Evolutionary conservation across 371 early-diverging fungal species (phyloP).

Genomic region (Syncephalastrum racemosum): DNA sequence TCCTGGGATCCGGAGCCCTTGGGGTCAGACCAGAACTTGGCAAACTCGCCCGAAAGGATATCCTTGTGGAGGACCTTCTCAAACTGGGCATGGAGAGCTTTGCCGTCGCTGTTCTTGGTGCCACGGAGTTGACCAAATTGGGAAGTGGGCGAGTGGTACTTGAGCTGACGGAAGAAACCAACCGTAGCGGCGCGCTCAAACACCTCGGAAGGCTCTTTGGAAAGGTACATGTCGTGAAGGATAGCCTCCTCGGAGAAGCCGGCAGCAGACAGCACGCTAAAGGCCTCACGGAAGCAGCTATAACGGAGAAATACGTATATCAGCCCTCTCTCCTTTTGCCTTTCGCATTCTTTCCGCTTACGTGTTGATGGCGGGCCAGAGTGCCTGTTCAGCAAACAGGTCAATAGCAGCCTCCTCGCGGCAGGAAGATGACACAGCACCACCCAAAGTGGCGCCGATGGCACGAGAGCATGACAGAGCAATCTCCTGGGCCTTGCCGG

Average conservation of each 20-base stretch:
- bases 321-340: neutral
- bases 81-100: slow-evolving; percentile 14
- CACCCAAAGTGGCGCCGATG: slow-evolving; percentile 28
- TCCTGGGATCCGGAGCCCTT: slow-evolving; percentile 19
- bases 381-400: slow-evolving; percentile 28
- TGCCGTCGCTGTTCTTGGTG: slow-evolving; percentile 26
- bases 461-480: slow-evolving; percentile 19
- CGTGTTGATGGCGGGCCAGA: slow-evolving; percentile 32
- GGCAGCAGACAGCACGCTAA: slow-evolving; percentile 22
- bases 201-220: slow-evolving; percentile 29
- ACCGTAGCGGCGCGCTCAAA: slow-evolving; percentile 29
- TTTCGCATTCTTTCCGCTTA: slow-evolving; percentile 5
- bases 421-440: slow-evolving; percentile 24
- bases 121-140: slow-evolving; percentile 33
- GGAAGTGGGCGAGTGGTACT: slow-evolving; percentile 28
- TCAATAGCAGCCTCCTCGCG: slow-evolving; percentile 31
- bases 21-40: slow-evolving; percentile 24
- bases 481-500: slow-evolving; percentile 13
- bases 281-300: slow-evolving; percentile 26
- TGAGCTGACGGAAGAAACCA: slow-evolving; percentile 31
- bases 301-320: neutral
- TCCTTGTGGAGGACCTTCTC: slow-evolving; percentile 31
- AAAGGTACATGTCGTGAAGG: slow-evolving; percentile 29
- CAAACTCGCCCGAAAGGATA: slow-evolving; percentile 29
- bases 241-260: slow-evolving; percentile 32